Evolutionary conservation across 176 grass and related monocot genomes (phyloP), one percentile per base, ranked within the genome.

Genomic region (Oryza glumipatula): DNA sequence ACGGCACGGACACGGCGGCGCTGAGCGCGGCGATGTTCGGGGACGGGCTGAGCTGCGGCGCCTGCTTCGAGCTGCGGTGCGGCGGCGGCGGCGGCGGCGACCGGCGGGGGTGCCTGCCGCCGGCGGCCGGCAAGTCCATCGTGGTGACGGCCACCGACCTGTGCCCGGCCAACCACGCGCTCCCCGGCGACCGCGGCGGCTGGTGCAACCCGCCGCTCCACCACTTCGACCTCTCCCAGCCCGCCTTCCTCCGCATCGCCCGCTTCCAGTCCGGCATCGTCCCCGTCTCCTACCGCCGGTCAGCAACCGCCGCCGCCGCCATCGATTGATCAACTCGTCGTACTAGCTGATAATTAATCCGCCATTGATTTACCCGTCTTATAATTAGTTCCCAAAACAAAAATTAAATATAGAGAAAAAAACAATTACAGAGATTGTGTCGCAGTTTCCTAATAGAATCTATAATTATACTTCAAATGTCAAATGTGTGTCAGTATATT

Each of bases 141-240:
- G 47, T 89, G 36, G 91, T 97, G 47, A 94, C 91, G 3, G 94
- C 94, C 48, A 96, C 94, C 54, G 91, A 96, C 80, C 82, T 86
- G 45, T 96, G 94, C 80, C 94, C 94, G 2, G 88, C 94, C 35
- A 92, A 95, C 77, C 76, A 93, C 52, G 91, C 81, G 0, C 81
- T 90, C 47, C 58, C 91, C 28, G 89, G 21, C 49, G 19, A 86
- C 64, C 4, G 41, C 65, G 94, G 91, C 58, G 94, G 94, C 21
- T 96, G 94, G 94, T 97, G 94, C 91, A 97, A 97, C 87, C 91
- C 91, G 4, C 94, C 91, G 68, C 94, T 82, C 10, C 94, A 70
- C 21, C 94, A 97, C 77, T 94, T 97, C n/a, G 91, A 97, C 72
- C 83, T 97, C 58, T 93, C 91, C 68, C 81, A 97, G 86, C 91